phyloP scores from a whole-genome alignment of 768 basidiomycete species.

The Tephrocybe sp. region DNA sequence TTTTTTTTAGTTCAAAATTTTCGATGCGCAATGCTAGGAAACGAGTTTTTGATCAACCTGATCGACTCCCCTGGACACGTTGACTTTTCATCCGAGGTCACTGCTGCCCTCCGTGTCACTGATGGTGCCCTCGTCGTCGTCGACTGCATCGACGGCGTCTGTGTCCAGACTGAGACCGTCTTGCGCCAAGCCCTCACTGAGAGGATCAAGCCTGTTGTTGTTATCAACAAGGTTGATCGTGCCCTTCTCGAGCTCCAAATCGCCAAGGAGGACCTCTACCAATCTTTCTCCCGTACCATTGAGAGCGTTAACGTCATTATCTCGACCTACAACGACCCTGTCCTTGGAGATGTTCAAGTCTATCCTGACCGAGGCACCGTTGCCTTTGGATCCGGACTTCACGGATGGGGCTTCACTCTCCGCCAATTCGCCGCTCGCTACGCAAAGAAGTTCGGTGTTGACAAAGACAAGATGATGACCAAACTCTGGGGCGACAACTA shows the following conservation, averaged over 20 bases:
- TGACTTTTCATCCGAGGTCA: constrained; percentile 99
- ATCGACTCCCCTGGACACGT: constrained; percentile 99
- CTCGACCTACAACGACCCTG: constrained; percentile 91
- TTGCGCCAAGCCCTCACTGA: constrained; percentile 95
- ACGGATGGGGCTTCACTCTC: constrained; percentile 99
- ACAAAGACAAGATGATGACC: constrained; percentile 96
- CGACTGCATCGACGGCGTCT: constrained; percentile 98
- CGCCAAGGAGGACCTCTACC: constrained; percentile 93
- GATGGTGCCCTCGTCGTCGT: constrained; percentile 99
- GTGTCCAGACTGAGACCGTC: constrained; percentile 99
- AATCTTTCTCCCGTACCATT: constrained; percentile 95
- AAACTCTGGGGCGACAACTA: constrained; percentile 99
- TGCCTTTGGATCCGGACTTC: constrained; percentile 98
- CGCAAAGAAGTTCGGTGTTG: constrained; percentile 97
- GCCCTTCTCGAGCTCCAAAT: constrained; percentile 98
- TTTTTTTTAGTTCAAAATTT: neutral
- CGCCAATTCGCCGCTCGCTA: constrained; percentile 94
- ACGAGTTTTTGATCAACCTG: constrained; percentile 98
- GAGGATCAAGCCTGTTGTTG: constrained; percentile 97
- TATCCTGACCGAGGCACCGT: constrained; percentile 98
- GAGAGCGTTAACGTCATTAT: constrained; percentile 98
- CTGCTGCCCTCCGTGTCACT: constrained; percentile 98
- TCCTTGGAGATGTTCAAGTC: constrained; percentile 96
- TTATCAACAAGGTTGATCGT: constrained; percentile 99
- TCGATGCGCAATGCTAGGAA: too few species aligned